A percentile compares a stretch with the other conserved stretches of the same genome.
phyloP scores from a whole-genome alignment of 257 asterid genomes.

The Fraxinus pennsylvanica region DNA sequence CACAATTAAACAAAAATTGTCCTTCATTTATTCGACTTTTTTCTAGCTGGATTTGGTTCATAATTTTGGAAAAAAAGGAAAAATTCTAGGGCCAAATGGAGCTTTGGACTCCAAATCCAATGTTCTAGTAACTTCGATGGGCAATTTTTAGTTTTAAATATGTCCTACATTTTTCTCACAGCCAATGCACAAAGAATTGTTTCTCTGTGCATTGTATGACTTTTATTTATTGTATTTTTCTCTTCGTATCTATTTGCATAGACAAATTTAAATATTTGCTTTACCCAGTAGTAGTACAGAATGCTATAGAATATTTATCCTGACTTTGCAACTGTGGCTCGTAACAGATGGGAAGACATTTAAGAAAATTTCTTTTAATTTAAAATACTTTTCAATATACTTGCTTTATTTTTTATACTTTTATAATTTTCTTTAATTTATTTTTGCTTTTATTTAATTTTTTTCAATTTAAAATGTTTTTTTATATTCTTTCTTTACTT shows the following conservation, averaged over 20 bases:
- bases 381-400: no score
- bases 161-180: neutral
- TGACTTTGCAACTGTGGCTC: neutral
- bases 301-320: neutral
- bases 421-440: no score
- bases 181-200: neutral
- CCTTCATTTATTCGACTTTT: neutral
- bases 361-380: slow-evolving; percentile 1
- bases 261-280: neutral
- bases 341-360: slow-evolving; percentile 6
- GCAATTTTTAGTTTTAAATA: neutral
- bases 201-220: neutral
- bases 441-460: no score
- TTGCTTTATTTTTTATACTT: no score
- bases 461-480: no score
- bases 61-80: neutral
- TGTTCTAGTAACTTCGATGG: neutral
- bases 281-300: neutral
- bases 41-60: neutral
- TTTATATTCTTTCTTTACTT: no score
- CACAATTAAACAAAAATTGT: neutral
- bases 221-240: neutral
- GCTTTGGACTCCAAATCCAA: neutral
- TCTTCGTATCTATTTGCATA: neutral
- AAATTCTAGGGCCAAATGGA: neutral